phyloP scores from a whole-genome alignment of 768 basidiomycete species.

The Sarcodon aspratus region DNA sequence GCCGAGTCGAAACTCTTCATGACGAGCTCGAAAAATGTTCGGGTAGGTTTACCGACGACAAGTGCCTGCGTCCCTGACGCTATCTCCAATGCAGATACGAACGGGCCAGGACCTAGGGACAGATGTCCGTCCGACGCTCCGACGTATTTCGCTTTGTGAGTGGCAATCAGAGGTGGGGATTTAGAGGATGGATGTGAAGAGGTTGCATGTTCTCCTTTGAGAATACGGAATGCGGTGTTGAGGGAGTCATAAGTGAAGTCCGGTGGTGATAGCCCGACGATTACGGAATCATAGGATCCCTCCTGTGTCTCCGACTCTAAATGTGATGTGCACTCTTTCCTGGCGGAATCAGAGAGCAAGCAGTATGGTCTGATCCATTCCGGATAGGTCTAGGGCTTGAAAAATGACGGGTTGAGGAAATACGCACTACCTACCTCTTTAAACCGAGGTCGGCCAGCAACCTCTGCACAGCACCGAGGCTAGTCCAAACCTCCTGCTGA shows the following conservation, averaged over 20 bases:
- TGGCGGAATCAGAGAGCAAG: slow-evolving; percentile 39
- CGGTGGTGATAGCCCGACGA: slow-evolving; percentile 25
- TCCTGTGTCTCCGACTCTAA: slow-evolving; percentile 1
- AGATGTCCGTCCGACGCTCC: slow-evolving; percentile 22
- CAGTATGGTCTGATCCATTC: slow-evolving; percentile 35
- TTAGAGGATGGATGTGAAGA: slow-evolving; percentile 2
- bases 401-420: background rate
- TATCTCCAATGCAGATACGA: slow-evolving; percentile 49
- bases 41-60: slow-evolving; percentile 55
- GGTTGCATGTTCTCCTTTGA: slow-evolving; percentile 19
- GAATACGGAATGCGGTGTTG: slow-evolving; percentile 57
- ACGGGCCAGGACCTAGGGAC: slow-evolving; percentile 62
- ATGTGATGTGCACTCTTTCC: slow-evolving; percentile 25
- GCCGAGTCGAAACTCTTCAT: slow-evolving; percentile 28
- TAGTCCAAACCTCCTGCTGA: slow-evolving; percentile 46
- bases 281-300: slow-evolving; percentile 21
- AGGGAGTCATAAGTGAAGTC: slow-evolving; percentile 27
- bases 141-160: slow-evolving; percentile 47
- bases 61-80: slow-evolving; percentile 36
- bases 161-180: slow-evolving; percentile 35
- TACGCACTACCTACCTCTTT: slow-evolving; percentile 21
- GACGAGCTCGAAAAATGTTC: slow-evolving; percentile 46
- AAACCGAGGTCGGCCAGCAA: slow-evolving; percentile 29
- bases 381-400: slow-evolving; percentile 2
- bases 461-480: slow-evolving; percentile 44